Evolutionary conservation across 768 basidiomycete genomes (phyloP), one percentile per base, ranked within the genome.

Genomic region (Cystobasidium onofrii): DNA sequence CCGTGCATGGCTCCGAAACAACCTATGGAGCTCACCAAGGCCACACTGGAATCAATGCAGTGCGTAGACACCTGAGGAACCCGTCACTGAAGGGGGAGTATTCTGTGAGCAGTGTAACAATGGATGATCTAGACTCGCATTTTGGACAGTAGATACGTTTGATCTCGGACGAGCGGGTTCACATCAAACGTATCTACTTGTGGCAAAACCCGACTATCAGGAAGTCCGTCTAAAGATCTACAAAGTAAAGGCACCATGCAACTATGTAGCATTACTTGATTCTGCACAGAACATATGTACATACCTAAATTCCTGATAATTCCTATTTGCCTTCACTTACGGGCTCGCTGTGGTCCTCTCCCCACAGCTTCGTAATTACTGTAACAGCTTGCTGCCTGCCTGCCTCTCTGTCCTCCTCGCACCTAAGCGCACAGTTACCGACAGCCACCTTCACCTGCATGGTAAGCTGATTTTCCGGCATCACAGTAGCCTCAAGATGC

Each of bases 71-170:
- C n/a, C 10, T 27, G 2, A 27, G 63, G 29, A 36, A 39, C 43
- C 50, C n/a, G 20, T 27, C 31, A 1, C 33, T 71, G 1, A 55
- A 36, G 33, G 50, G 54, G 23, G 69, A 71, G 29, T 71, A 57
- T 25, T 71, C 69, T n/a, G 25, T 46, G 2, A 60, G 69, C 27
- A 71, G 61, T 41, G 69, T 71, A 6, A 71, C 69, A 20, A 71
- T 71, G 69, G 69, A 55, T 25, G 69, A 71, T 55, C 36, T 71
- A 31, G 69, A 71, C 52, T 44, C 29, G 1, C 54, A 71, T 17
- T 71, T 71, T 31, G 69, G 55, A 27, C 46, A 46, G 12, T 39
- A 39, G 39, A 15, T 6, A 6, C 39, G 39, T 39, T n/a, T n/a
- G n/a, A n/a, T n/a, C n/a, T n/a, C n/a, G n/a, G n/a, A n/a, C n/a